These are phyloP conservation scores for Nicotiana knightiana DNA, from an alignment of 257 asterid species.

Conservation along the genomic window DNA sequence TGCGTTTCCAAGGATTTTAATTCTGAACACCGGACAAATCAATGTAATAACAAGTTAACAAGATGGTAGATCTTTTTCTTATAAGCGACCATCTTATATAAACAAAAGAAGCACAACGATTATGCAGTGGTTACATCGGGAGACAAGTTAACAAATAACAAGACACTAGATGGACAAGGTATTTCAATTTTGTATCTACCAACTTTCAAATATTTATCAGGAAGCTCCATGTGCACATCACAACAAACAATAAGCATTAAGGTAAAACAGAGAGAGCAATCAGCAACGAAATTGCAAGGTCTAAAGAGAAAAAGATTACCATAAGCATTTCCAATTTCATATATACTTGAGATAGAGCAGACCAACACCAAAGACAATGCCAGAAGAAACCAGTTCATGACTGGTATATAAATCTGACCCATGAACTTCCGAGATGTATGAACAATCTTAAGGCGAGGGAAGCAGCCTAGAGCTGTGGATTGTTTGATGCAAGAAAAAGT, in stretches of 20 bases:
- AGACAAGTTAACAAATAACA: neutral
- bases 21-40: neutral
- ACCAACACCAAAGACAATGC: slow-evolving; percentile 66
- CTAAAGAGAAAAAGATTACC: slow-evolving; percentile 44
- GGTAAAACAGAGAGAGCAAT: neutral
- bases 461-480: slow-evolving; percentile 93
- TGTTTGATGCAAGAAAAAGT: slow-evolving; percentile 95
- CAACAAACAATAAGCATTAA: neutral
- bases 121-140: neutral
- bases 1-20: neutral
- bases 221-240: neutral
- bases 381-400: slow-evolving; percentile 94
- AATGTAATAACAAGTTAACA: neutral
- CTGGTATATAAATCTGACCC: slow-evolving; percentile 99
- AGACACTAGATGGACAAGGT: slow-evolving; percentile 3
- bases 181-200: neutral
- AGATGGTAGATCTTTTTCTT: neutral
- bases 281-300: slow-evolving; percentile 7
- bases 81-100: neutral
- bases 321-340: slow-evolving; percentile 98
- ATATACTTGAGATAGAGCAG: slow-evolving; percentile 78
- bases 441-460: slow-evolving; percentile 92
- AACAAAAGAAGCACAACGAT: neutral
- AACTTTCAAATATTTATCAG: neutral
- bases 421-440: slow-evolving; percentile 92